A percentile compares a stretch with the other conserved stretches of the same genome.
These are phyloP conservation scores for Luzula sylvatica DNA, from an alignment of 176 grass and related monocot genomes.

Conservation along the genomic window DNA sequence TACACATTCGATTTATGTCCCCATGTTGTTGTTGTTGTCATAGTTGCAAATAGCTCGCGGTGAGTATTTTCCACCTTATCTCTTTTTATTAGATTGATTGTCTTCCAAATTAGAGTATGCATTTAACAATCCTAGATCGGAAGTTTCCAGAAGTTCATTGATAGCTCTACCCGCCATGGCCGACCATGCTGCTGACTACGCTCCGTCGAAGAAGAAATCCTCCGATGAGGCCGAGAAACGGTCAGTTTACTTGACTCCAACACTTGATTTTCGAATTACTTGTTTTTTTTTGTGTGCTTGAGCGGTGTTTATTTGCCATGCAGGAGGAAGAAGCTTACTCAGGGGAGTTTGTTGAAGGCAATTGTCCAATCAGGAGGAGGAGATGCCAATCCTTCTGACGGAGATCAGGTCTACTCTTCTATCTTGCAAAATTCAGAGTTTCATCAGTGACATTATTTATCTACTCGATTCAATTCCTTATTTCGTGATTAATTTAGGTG, in stretches of 20 bases:
- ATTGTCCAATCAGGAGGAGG: constrained; percentile 52
- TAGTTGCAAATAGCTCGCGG: too few species aligned
- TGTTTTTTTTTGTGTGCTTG: too few species aligned
- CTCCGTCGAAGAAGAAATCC: constrained; percentile 58
- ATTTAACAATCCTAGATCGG: too few species aligned
- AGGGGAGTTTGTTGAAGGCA: constrained; percentile 92
- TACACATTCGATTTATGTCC: too few species aligned
- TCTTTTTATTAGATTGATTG: too few species aligned
- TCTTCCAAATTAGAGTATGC: too few species aligned
- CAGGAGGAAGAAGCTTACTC: constrained; percentile 81
- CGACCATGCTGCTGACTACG: constrained; percentile 23
- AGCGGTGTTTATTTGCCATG: constrained; percentile 2
- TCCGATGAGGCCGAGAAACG: constrained; percentile 78
- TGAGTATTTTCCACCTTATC: too few species aligned
- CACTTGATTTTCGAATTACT: too few species aligned
- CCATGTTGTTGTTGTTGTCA: too few species aligned
- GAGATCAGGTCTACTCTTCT: constrained; percentile 59
- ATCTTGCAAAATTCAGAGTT: background rate
- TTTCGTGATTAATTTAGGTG: constrained; percentile 38
- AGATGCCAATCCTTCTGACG: constrained; percentile 43
- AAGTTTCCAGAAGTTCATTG: too few species aligned
- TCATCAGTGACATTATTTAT: background rate
- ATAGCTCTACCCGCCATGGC: too few species aligned
- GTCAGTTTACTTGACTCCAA: constrained; percentile 14
- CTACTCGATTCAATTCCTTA: constrained; percentile 2